phyloP scores from a whole-genome alignment of 2,329 filamentous ascomycete species.

The Raffaelea deltoideospora region DNA sequence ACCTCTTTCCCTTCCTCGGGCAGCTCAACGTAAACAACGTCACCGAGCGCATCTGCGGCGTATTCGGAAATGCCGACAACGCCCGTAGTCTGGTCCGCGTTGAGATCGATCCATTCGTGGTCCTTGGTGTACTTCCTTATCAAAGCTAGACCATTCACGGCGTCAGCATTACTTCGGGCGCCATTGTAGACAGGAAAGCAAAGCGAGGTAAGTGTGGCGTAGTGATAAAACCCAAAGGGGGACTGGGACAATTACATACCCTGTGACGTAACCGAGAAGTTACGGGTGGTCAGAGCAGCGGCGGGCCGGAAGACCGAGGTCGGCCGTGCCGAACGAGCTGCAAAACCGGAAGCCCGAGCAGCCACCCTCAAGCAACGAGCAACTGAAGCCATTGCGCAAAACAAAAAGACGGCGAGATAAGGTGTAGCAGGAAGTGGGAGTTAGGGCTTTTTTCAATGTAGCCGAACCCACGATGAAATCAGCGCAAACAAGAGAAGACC shows the following conservation, averaged over 20 bases:
- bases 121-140: conserved; percentile 87
- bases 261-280: conserved; percentile 30
- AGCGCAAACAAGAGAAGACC: too few relatives aligned
- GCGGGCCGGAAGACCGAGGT: conserved; percentile 14
- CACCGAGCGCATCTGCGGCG: conserved; percentile 81
- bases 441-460: not conserved
- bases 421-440: not conserved
- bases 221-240: too few relatives aligned
- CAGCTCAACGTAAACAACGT: conserved; percentile 95
- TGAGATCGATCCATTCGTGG: conserved; percentile 95
- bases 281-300: conserved; percentile 20
- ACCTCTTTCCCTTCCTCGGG: conserved; percentile 57
- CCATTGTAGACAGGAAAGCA: not conserved
- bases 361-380: conserved; percentile 34
- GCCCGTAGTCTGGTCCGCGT: conserved; percentile 67
- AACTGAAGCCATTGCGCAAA: conserved; percentile 43
- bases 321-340: conserved; percentile 20
- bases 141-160: conserved; percentile 35
- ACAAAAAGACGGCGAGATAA: not conserved
- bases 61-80: conserved; percentile 77
- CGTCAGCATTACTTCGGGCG: not conserved
- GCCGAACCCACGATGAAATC: not conserved
- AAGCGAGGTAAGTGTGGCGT: too few relatives aligned
- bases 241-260: conserved; percentile 20
- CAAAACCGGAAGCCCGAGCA: conserved; percentile 29